Conservation (phyloP, 495 filamentous ascomycete genomes). For the Articulospora tetracladia region DNA sequence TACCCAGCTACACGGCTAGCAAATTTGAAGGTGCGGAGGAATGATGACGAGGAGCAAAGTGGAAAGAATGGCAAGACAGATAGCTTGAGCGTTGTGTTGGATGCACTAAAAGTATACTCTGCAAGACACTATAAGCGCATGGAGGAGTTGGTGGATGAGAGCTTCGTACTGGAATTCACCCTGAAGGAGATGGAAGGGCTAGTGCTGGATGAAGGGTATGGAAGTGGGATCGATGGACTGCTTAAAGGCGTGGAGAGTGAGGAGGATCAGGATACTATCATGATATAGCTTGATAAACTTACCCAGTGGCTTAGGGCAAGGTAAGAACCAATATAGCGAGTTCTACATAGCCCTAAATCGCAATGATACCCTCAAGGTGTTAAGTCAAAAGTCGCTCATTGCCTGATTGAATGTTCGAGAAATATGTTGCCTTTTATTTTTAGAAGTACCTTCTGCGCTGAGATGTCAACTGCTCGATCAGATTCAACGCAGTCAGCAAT, state of each 20-base stretch:
- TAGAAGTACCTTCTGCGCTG: too few relatives aligned
- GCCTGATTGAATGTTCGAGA: too few relatives aligned
- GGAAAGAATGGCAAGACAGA: constrained; percentile 52
- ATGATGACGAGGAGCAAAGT: not conserved
- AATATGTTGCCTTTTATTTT: too few relatives aligned
- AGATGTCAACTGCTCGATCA: too few relatives aligned
- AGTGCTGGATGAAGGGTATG: not conserved
- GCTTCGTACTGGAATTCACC: constrained; percentile 89
- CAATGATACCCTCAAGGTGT: too few relatives aligned
- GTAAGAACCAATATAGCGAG: too few relatives aligned
- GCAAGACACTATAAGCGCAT: constrained; percentile 85
- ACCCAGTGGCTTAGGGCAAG: too few relatives aligned
- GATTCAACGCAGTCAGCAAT: too few relatives aligned
- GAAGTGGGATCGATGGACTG: not conserved
- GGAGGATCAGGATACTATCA: constrained; percentile 13
- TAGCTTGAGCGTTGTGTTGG: constrained; percentile 75
- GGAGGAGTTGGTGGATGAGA: constrained; percentile 90
- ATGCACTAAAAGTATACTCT: constrained; percentile 80
- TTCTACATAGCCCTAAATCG: too few relatives aligned
- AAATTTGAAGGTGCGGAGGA: constrained; percentile 45
- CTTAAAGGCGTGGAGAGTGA: not conserved
- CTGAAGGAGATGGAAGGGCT: constrained; percentile 75
- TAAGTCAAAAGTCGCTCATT: too few relatives aligned
- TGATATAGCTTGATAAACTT: constrained; percentile 3
- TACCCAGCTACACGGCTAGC: constrained; percentile 71